Conservation (phyloP, 176 grass and related monocot genomes). For the Musa acuminata region DNA sequence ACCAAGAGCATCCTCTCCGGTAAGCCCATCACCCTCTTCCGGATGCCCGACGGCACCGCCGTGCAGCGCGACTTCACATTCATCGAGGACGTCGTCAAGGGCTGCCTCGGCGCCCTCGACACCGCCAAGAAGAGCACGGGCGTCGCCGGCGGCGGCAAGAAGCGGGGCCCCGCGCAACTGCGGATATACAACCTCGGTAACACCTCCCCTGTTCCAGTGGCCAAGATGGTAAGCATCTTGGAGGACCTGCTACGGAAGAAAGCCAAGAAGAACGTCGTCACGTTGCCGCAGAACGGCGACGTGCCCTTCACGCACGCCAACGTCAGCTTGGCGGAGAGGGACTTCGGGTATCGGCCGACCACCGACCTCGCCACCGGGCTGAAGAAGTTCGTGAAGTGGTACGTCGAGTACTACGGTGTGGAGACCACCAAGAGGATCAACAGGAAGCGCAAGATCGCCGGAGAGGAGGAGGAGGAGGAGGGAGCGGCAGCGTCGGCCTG, state of each 20-base stretch:
- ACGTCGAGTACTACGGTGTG: conserved; percentile 5
- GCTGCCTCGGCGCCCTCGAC: conserved; percentile 14
- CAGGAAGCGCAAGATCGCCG: too few species aligned
- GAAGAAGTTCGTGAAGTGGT: conserved; percentile 2
- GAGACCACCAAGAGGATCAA: not conserved
- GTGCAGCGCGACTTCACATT: conserved; percentile 17
- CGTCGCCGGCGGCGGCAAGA: not conserved
- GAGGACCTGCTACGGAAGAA: conserved; percentile 5
- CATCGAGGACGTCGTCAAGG: conserved; percentile 11
- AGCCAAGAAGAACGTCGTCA: conserved; percentile 8
- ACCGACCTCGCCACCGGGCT: conserved; percentile 14
- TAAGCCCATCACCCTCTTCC: conserved; percentile 13
- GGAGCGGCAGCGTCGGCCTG: not conserved
- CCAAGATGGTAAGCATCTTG: conserved; percentile 5
- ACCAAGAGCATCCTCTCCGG: not conserved
- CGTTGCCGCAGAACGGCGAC: conserved; percentile 13
- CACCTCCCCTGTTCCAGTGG: conserved; percentile 4
- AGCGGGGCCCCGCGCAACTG: conserved; percentile 5
- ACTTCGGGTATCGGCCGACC: conserved; percentile 12
- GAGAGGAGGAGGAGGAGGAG: not conserved
- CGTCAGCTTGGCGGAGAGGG: conserved; percentile 4
- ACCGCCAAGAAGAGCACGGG: conserved; percentile 17
- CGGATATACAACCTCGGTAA: conserved; percentile 13
- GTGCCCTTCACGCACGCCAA: conserved; percentile 12
- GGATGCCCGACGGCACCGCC: conserved; percentile 2